Evolutionary conservation across 2,329 filamentous ascomycete genomes (phyloP), one percentile per base, ranked within the genome.

Genomic region (Mycogone perniciosa): DNA sequence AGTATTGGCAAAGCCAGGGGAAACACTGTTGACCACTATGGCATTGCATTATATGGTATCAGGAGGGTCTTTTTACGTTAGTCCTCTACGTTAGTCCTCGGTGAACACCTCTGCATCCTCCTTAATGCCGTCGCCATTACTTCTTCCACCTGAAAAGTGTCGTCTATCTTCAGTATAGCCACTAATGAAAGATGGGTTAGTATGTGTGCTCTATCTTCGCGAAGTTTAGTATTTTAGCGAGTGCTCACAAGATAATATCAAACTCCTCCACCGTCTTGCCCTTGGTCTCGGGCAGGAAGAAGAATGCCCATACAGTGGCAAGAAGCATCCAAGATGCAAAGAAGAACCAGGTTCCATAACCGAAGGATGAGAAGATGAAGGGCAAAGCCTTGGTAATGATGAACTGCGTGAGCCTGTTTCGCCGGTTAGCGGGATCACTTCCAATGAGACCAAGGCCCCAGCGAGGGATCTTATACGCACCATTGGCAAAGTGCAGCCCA

Each of bases 301-400:
- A 74, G 55, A 69, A 79, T 3, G 74, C 70, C 64, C 74, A 80
- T 29, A 75, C 51, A 7, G 70, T 66, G 5, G 74, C 73, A 8
- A 70, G 59, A 6, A 80, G 62, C 67, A 79, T 77, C 59, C 74
- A 70, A 2, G 68, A 68, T 1, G 75, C 77, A 55, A 81, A 81
- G 65, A 81, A 79, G 63, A 79, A 79, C 68, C 76, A 81, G 2
- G 75, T 76, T 5, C 77, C 78, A 57, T 73, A 80, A 26, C 67
- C 65, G 7, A 74, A 63, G 0, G 65, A 66, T 39, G 60, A 66
- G 54, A 74, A 70, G 41, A 76, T 75, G 52, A 74, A 74, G 0
- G 72, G 71, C 2, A 73, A 60, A 0, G 71, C 64, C 51, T 73
- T 72, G 7, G 70, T 72, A 48, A 75, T 70, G 51, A 65, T 62